Evolutionary conservation across 2,329 filamentous ascomycete genomes (phyloP), one percentile per base, ranked within the genome.

Genomic region (Sarocladiaceae sp.): DNA sequence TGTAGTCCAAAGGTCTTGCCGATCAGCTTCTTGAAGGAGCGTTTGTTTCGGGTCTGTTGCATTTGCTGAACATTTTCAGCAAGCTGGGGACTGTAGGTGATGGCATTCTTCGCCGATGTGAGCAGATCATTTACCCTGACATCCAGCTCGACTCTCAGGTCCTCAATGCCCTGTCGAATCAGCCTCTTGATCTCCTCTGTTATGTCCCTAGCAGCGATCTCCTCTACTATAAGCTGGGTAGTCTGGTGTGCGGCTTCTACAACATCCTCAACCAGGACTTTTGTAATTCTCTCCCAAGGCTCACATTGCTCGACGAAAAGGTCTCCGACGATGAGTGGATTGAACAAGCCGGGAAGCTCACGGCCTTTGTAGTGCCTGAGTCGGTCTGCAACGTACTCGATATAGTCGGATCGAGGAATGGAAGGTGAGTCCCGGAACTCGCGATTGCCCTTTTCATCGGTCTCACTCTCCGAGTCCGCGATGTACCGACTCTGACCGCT

Each of bases 291-390:
- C 33, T 67, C 56, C 82, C 79, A 85, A 0, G 70, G 72, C 6
- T 51, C 45, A 1, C 71, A 78, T 46, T 85, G 79, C 35, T 81
- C 70, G 16, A 62, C 61, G 53, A 85, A 85, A 0, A 86, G 56
- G 18, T 82, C 73, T 0, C 64, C 62, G 1, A 85, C 68, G 9
- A 84, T 61, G 44, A 78, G 55, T 0, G 80, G 73, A 47, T 81
- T 81, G 57, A 79, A 83, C 0, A 66, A 76, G 0, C 80, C 78
- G 0, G 77, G 75, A 0, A 85, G 59, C 53, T 85, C 82, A 4
- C 70, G 60, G 2, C 58, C 59, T n/a, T 56, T 50, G 29, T 33
- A 52, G 1, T 50, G 50, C 4, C 44, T 19, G 43, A 63, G 57
- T 5, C 55, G 33, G 0, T 21, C 9, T 2, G 41, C 45, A 13